Evolutionary conservation across 495 filamentous ascomycete genomes (phyloP), one percentile per base, ranked within the genome.

Genomic region (Cairneyella variabilis): DNA sequence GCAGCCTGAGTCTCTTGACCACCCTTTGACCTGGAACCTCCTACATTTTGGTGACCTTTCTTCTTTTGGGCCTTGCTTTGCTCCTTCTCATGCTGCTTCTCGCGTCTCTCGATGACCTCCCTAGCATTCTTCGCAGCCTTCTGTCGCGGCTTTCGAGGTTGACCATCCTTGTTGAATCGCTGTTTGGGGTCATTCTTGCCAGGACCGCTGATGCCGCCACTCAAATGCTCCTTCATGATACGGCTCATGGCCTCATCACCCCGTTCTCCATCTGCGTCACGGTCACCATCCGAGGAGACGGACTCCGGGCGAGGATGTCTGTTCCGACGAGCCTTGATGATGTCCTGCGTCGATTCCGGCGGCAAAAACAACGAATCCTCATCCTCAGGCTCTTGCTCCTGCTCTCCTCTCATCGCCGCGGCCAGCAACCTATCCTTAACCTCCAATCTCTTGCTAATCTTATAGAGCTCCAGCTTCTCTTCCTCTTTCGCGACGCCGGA

Each of bases 61-160:
- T 52, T 49, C 34, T 56, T 60, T 42, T 50, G 53, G 0, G 32
- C 36, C 30, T 57, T 61, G 26, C 21, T 30, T 1, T 53, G 42
- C 16, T 56, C 58, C 26, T 57, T 61, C 16, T 48, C 36, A n/a
- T 10, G 18, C 10, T 27, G 8, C 0, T 16, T 26, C 14, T 56
- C 38, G 40, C 27, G 2, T 56, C 12, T 27, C 37, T 17, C 23
- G 9, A 40, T 36, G 25, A 39, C 34, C 37, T 61, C 58, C 9
- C 48, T 28, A 10, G 58, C 58, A 45, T 49, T 53, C 40, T 50
- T 56, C 6, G 53, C 36, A 53, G 25, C 38, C 1, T 37, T 42
- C 34, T 54, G 53, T 20, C 58, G 42, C 0, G 37, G 53, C 25
- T 61, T 61, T n/a, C 45, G 43, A 2, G 14, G 6, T 32, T 6